Percentiles rank a stretch among this genome's conserved stretches.
Evolutionary conservation across 371 early-diverging fungal genomes (phyloP).

Genomic region (Nosema muscidifuracis): DNA sequence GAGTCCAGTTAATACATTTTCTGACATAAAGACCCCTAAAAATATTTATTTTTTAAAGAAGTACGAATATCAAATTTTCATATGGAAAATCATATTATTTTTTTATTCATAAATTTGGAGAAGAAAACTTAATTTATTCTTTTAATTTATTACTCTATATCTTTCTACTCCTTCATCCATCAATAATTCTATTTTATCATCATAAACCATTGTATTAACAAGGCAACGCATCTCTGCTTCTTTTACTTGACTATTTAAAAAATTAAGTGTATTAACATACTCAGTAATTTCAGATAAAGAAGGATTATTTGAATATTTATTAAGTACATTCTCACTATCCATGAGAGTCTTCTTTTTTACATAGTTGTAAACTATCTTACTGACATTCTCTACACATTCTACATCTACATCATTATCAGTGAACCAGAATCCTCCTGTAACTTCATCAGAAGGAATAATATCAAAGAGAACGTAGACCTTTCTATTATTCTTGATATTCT

Average conservation of each 20-base stretch:
- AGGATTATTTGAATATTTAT: slow-evolving; percentile 37
- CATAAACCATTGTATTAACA: slow-evolving; percentile 76
- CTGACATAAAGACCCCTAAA: slow-evolving; percentile 11
- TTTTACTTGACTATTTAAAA: slow-evolving; percentile 66
- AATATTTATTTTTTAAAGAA: not conserved
- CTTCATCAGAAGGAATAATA: slow-evolving; percentile 75
- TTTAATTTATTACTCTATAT: slow-evolving; percentile 22
- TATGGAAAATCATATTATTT: not conserved
- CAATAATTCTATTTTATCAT: slow-evolving; percentile 71
- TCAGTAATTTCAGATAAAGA: slow-evolving; percentile 37
- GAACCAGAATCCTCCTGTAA: slow-evolving; percentile 93
- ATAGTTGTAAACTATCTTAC: slow-evolving; percentile 69
- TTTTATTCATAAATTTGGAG: not conserved
- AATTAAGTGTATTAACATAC: slow-evolving; percentile 43
- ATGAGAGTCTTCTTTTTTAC: slow-evolving; percentile 67
- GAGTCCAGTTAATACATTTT: not conserved
- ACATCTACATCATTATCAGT: slow-evolving; percentile 86
- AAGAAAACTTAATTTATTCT: not conserved
- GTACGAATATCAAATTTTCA: not conserved
- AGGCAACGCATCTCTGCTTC: slow-evolving; percentile 71
- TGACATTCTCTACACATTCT: slow-evolving; percentile 77
- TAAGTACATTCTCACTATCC: slow-evolving; percentile 14
- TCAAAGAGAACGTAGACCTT: slow-evolving; percentile 86
- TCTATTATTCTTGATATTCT: slow-evolving; percentile 74
- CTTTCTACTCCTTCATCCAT: slow-evolving; percentile 14